phyloP scores from a whole-genome alignment of 75 land plant species.

The Selaginella moellendorffii region DNA sequence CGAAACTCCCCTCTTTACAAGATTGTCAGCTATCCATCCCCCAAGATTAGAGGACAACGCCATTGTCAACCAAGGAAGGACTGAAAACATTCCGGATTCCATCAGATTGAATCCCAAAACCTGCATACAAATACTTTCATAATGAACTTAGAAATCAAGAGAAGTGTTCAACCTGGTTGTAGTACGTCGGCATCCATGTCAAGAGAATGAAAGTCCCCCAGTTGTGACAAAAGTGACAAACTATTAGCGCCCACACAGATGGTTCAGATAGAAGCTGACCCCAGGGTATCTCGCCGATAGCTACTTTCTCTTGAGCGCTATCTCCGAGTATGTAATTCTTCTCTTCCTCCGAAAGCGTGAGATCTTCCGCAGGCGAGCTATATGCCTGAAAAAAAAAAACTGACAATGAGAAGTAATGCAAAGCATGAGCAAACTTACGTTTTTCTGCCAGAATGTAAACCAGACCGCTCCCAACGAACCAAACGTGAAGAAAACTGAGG shows the following conservation, averaged over 20 bases:
- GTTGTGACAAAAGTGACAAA: slow-evolving; percentile 87
- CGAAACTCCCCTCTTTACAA: slow-evolving; percentile 71
- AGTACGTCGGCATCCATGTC: slow-evolving; percentile 99
- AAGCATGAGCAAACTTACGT: slow-evolving; percentile 42
- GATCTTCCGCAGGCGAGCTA: slow-evolving; percentile 90
- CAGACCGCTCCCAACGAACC: slow-evolving; percentile 84
- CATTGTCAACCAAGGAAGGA: slow-evolving; percentile 95
- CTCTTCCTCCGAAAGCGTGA: slow-evolving; percentile 42
- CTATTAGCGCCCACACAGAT: slow-evolving; percentile 92
- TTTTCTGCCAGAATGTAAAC: slow-evolving; percentile 54
- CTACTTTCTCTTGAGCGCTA: slow-evolving; percentile 31
- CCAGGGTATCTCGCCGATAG: slow-evolving; percentile 74
- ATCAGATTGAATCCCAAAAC: slow-evolving; percentile 90
- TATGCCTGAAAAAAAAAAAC: slow-evolving; percentile 49
- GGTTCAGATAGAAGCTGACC: slow-evolving; percentile 60
- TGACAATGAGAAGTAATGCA: no score
- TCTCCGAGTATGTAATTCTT: slow-evolving; percentile 38
- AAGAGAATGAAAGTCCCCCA: slow-evolving; percentile 96
- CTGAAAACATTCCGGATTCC: slow-evolving; percentile 79
- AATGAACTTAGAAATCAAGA: not conserved
- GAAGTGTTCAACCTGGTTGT: slow-evolving; percentile 64
- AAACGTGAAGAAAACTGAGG: slow-evolving; percentile 86
- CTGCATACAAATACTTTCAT: slow-evolving; percentile 20
- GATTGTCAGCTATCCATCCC: slow-evolving; percentile 92
- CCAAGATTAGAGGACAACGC: slow-evolving; percentile 83